phyloP scores from a whole-genome alignment of 257 asterid genomes.

The Przewalskia tangutica region DNA sequence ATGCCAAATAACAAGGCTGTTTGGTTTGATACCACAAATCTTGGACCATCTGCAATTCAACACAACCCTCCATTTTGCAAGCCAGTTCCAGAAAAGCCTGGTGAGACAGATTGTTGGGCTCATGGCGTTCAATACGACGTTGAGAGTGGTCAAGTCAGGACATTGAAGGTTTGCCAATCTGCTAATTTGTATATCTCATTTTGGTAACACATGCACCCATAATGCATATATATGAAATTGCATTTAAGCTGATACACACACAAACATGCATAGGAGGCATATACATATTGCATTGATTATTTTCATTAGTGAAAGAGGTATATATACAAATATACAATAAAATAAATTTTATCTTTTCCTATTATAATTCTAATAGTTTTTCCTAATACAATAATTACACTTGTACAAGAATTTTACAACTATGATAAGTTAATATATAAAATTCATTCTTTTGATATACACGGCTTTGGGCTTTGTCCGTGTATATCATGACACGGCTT shows the following conservation, averaged over 20 bases:
- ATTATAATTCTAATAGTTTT: too few relatives aligned
- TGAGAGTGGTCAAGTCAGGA: constrained; percentile 34
- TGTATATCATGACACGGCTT: too few relatives aligned
- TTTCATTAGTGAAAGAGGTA: too few relatives aligned
- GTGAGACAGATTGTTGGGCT: constrained; percentile 54
- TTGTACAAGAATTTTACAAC: too few relatives aligned
- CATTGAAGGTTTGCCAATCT: constrained; percentile 41
- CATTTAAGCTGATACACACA: background rate
- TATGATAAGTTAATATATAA: too few relatives aligned
- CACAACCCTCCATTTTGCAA: constrained; percentile 32
- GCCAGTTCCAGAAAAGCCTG: constrained; percentile 1
- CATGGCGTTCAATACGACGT: constrained; percentile 70
- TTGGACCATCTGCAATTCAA: constrained; percentile 51
- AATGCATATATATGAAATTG: background rate
- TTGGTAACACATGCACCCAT: background rate
- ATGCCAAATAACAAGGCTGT: constrained; percentile 63
- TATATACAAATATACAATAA: too few relatives aligned
- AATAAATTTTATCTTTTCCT: too few relatives aligned
- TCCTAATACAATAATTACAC: too few relatives aligned
- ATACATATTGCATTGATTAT: too few relatives aligned
- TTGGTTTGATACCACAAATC: constrained; percentile 71
- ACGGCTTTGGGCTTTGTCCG: too few relatives aligned
- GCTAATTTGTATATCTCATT: background rate
- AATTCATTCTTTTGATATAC: too few relatives aligned
- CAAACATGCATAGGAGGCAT: background rate